A percentile compares a stretch with the other conserved stretches of the same genome.
Conservation (phyloP, 441 rosid species). For the Adansonia madagascariensis region DNA sequence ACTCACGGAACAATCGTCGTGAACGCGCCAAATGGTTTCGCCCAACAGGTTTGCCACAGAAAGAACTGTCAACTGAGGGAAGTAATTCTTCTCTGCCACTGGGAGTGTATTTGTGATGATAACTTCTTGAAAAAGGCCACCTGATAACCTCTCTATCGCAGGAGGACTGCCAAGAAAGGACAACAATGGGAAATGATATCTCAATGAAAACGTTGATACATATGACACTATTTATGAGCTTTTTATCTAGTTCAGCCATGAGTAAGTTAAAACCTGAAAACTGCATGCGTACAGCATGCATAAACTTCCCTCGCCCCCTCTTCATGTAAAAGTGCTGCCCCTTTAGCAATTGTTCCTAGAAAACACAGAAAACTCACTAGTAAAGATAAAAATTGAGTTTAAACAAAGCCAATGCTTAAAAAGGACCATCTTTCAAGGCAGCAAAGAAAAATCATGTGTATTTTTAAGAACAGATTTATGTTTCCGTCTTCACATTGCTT, state of each 20-base stretch:
- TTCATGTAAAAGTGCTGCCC: constrained; percentile 82
- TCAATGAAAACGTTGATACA: neutral
- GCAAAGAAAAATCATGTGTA: neutral
- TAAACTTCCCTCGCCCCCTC: constrained; percentile 89
- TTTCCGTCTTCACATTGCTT: neutral
- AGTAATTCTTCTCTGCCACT: constrained; percentile 63
- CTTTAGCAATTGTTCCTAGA: constrained; percentile 79
- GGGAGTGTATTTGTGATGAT: constrained; percentile 74
- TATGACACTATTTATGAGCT: neutral
- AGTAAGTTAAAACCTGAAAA: constrained; percentile 57
- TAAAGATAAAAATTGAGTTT: neutral
- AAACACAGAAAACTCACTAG: neutral
- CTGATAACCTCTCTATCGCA: constrained; percentile 68
- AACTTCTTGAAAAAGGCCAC: constrained; percentile 76
- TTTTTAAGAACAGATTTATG: neutral
- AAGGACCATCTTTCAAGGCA: neutral
- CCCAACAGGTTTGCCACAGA: constrained; percentile 72
- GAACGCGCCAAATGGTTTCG: constrained; percentile 80
- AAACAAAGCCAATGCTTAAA: neutral
- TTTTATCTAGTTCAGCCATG: neutral
- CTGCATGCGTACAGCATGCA: constrained; percentile 88
- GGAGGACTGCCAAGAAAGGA: constrained; percentile 53
- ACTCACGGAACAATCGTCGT: constrained; percentile 73
- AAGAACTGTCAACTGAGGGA: constrained; percentile 66
- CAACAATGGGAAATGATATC: neutral